phyloP scores from a whole-genome alignment of 192 early-diverging fungal species.

The Linnemannia hyalina region DNA sequence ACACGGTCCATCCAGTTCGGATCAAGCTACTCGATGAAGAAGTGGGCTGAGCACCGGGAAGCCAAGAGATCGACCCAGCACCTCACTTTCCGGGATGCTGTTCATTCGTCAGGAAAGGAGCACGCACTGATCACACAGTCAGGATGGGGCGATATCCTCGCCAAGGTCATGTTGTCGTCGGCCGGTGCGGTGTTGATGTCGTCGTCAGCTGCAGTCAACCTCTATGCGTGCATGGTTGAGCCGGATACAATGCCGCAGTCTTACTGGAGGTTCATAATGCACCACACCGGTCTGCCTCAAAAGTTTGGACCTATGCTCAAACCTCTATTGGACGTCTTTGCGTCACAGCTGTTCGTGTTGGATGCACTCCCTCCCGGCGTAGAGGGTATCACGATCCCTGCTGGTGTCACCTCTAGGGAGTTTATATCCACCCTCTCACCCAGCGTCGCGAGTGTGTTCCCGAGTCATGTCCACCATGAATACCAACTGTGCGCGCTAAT shows the following conservation, averaged over 20 bases:
- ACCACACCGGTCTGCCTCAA: constrained; percentile 58
- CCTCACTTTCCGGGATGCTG: constrained; percentile 13
- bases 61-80: constrained; percentile 25
- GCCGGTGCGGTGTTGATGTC: constrained; percentile 64
- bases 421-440: constrained; percentile 67
- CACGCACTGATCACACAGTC: constrained; percentile 17
- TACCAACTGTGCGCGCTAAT: constrained; percentile 69
- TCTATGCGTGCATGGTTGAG: constrained; percentile 66
- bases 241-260: constrained; percentile 68
- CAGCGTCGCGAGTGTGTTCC: constrained; percentile 62
- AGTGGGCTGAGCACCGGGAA: constrained; percentile 62
- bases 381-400: constrained; percentile 57
- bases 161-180: constrained; percentile 49
- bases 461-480: constrained; percentile 61
- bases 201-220: constrained; percentile 61
- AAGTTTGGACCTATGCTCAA: constrained; percentile 60
- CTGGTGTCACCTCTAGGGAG: constrained; percentile 64
- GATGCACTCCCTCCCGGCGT: constrained; percentile 33
- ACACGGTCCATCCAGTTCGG: constrained; percentile 75
- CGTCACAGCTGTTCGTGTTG: constrained; percentile 34
- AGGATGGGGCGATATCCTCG: constrained; percentile 64
- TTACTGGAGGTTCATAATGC: constrained; percentile 68
- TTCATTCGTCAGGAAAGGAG: constrained; percentile 12
- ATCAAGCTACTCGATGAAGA: constrained; percentile 71
- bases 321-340: constrained; percentile 46